Base-by-base conservation (phyloP, 2,329 filamentous ascomycete genomes). In the Aspergillus aculeatus region DNA sequence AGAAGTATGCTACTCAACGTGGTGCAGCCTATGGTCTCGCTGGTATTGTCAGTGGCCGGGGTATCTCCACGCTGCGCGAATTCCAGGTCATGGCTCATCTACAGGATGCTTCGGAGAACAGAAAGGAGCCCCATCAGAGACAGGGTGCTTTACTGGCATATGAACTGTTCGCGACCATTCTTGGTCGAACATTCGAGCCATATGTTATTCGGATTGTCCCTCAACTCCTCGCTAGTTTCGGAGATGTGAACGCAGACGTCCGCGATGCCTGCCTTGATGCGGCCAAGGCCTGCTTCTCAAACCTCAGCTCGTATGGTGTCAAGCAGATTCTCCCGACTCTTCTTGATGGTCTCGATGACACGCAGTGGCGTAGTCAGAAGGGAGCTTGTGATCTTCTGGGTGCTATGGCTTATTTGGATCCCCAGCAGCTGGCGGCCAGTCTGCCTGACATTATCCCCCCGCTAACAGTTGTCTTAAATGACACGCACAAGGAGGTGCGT, bases 281-380 rank as follows among this genome's bases (percentile, higher is more conserved):
- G 38, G 90, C 95, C 53, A 98, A 97, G 79, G 90, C 92, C 11
- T 97, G 92, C 75, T 99, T 99, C 76, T 89, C 91, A 5, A 93
- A 88, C 67, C 80, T 99, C 58, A 98, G 92, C 77, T 98, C 95
- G 0, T 99, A 91, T 69, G 95, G 95, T 75, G 96, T 99, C 60
- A 96, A 96, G 78, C 85, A 95, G 71, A 93, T 99, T 64, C 81
- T 99, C 65, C 95, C 95, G 3, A 96, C 91, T 12, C 84, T 99
- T 7, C 84, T 99, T 2, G 88, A 95, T 65, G 95, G 96, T 59
- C 85, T 99, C 10, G 93, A 98, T 64, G 95, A 99, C 65, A 87
- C 91, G 56, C 94, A 98, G 75, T 99, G 95, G 95, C 89, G 95
- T 71, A 98, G 92, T 79, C 98, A 99, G 78, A 96, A 96, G 80